These are phyloP conservation scores for Penicillium pancosmium DNA, from an alignment of 495 filamentous ascomycete genomes.

Conservation along the genomic window DNA sequence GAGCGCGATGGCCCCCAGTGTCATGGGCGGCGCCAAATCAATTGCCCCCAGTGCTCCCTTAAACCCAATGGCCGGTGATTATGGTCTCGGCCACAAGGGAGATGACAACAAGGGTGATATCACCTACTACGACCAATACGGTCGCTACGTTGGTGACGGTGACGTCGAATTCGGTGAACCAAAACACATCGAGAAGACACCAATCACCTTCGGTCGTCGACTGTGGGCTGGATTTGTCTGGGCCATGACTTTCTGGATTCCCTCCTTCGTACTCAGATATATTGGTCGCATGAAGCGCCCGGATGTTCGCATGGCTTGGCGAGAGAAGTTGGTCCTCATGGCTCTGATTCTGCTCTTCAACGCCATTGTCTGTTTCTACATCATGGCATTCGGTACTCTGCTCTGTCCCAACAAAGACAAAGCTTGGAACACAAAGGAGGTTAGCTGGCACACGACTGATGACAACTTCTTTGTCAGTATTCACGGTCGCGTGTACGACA, in stretches of 20 bases:
- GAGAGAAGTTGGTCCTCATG: slow-evolving; percentile 87
- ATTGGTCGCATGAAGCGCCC: slow-evolving; percentile 96
- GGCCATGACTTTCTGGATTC: slow-evolving; percentile 92
- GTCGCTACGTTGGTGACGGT: slow-evolving; percentile 57
- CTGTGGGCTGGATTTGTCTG: slow-evolving; percentile 82
- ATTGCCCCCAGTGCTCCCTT: slow-evolving; percentile 70
- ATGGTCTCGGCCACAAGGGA: slow-evolving; percentile 84
- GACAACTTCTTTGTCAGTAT: slow-evolving; percentile 89
- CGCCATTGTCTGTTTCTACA: slow-evolving; percentile 85
- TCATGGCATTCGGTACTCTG: slow-evolving; percentile 79
- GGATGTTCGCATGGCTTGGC: slow-evolving; percentile 95
- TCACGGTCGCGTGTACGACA: slow-evolving; percentile 89
- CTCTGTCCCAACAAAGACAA: slow-evolving; percentile 93
- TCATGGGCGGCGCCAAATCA: slow-evolving; percentile 61
- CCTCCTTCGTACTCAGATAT: slow-evolving; percentile 76
- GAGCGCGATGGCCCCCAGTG: slow-evolving; percentile 65
- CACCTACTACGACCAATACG: slow-evolving; percentile 62
- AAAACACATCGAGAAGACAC: slow-evolving; percentile 74
- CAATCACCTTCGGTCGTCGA: slow-evolving; percentile 63
- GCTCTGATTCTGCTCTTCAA: slow-evolving; percentile 83
- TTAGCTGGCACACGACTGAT: slow-evolving; percentile 67
- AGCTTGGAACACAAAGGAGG: slow-evolving; percentile 76
- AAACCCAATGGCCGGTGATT: slow-evolving; percentile 67
- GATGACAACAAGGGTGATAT: slow-evolving; percentile 73
- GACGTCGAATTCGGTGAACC: slow-evolving; percentile 78